Evolutionary conservation across 192 early-diverging fungal species (phyloP).

Genomic region (Phlyctochytrium bullatum): DNA sequence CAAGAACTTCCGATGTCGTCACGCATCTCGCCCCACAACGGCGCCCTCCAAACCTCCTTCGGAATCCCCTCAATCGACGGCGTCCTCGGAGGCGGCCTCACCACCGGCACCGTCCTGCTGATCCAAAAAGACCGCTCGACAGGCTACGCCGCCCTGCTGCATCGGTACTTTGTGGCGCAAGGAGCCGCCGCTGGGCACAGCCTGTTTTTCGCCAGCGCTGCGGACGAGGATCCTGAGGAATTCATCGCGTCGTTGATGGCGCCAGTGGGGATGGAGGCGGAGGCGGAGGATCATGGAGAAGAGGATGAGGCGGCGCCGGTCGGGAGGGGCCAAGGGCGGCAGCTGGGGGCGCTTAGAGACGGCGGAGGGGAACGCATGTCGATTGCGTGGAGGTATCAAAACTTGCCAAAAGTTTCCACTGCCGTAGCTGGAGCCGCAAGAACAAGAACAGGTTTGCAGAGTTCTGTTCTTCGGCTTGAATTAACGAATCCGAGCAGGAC

Average conservation of each 20-base stretch:
- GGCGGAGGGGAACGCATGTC: conserved; percentile 69
- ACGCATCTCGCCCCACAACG: conserved; percentile 73
- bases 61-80: conserved; percentile 87
- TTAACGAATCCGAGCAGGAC: neutral
- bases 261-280: conserved; percentile 52
- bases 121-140: conserved; percentile 81
- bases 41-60: conserved; percentile 73
- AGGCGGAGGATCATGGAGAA: conserved; percentile 38
- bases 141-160: conserved; percentile 71
- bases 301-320: conserved; percentile 6
- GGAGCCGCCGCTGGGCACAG: conserved; percentile 75
- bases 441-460: neutral
- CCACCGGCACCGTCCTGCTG: conserved; percentile 74
- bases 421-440: neutral
- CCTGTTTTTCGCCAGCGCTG: conserved; percentile 56
- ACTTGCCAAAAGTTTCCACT: conserved; percentile 65
- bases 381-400: conserved; percentile 95
- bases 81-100: conserved; percentile 67
- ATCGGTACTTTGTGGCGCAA: conserved; percentile 85
- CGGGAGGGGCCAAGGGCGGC: neutral
- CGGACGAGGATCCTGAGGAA: conserved; percentile 63
- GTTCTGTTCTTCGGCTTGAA: neutral
- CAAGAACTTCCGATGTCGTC: conserved; percentile 67
- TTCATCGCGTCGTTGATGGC: conserved; percentile 64
- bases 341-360: conserved; percentile 29